These are phyloP conservation scores for Colletotrichum horii DNA, from an alignment of 2,329 filamentous ascomycete species.

Conservation along the genomic window DNA sequence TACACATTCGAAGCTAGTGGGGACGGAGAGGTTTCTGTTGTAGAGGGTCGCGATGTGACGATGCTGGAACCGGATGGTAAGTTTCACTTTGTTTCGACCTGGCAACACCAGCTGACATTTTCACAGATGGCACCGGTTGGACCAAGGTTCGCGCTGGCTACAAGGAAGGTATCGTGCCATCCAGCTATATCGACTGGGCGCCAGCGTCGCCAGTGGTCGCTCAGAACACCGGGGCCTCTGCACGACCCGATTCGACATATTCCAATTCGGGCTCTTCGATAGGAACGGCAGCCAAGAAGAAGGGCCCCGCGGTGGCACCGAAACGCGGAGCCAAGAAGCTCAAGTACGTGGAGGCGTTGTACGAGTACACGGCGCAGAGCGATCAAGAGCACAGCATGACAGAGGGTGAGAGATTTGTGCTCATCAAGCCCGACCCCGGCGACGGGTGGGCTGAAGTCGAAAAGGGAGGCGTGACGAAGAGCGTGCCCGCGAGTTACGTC, in stretches of 20 bases:
- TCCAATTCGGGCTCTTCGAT: constrained; percentile 79
- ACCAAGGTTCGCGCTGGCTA: constrained; percentile 78
- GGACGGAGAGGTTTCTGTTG: constrained; percentile 80
- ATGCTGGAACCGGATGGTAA: constrained; percentile 89
- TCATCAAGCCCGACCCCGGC: constrained; percentile 85
- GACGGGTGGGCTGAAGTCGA: constrained; percentile 99
- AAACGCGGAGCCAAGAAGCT: constrained; percentile 91
- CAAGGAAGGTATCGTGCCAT: constrained; percentile 85
- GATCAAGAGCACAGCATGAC: constrained; percentile 88
- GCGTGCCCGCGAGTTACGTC: constrained; percentile 93
- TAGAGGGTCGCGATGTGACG: constrained; percentile 78
- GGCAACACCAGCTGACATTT: neutral
- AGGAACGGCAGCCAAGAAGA: constrained; percentile 69
- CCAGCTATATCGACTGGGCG: constrained; percentile 79
- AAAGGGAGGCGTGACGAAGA: constrained; percentile 83
- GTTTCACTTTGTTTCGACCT: constrained; percentile 32
- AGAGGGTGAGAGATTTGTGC: constrained; percentile 90
- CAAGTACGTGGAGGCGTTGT: constrained; percentile 90
- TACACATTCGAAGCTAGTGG: constrained; percentile 84
- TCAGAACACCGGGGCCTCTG: constrained; percentile 49
- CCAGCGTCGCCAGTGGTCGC: constrained; percentile 48
- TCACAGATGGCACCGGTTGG: constrained; percentile 87
- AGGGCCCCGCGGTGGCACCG: constrained; percentile 90
- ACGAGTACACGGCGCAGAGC: constrained; percentile 86
- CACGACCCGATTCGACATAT: constrained; percentile 76